Evolutionary conservation across 805 yeast genomes (phyloP), one percentile per base, ranked within the genome.

Genomic region (Metschnikowia peoriensis): DNA sequence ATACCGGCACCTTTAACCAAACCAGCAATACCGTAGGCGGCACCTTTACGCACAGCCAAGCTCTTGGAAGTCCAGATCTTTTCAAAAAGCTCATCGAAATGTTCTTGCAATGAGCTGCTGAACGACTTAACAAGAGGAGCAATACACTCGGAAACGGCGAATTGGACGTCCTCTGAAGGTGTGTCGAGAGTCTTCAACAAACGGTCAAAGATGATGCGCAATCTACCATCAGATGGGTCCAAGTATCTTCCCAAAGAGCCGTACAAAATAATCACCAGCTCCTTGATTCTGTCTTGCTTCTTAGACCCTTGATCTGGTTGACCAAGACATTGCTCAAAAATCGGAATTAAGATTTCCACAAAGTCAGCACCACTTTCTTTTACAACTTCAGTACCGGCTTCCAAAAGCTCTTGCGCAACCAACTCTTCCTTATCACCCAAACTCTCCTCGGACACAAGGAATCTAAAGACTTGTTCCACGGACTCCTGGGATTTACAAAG

Each of bases 11-110:
- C 99, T 64, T 89, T 86, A 2, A 88, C 93, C 43, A 94, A 70
- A 57, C 99, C 99, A 22, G 98, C 88, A 61, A 94, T 80, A 68
- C 98, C 99, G 72, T 89, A 91, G 1, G 98, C 98, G 1, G 97
- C 93, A 64, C 98, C 99, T 58, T 93, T 81, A 65, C 97, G 80
- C n/a, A 77, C 74, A 1, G 80, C 79, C 38, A 74, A 63, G 17
- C 54, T 50, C 34, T 72, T 71, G 2, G 83, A 83, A 8, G 70
- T 66, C 63, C 88, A 83, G 28, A 92, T 72, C 58, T 80, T 83
- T 6, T 73, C 80, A 63, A 88, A 79, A 46, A 91, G 72, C 4
- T 63, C 59, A 38, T 85, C 87, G 52, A 89, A 70, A 58, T 86
- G 82, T 0, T 69, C 67, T 28, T 78, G 79, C 29, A 86, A 77